A percentile compares a stretch with the other conserved stretches of the same genome.
phyloP scores from a whole-genome alignment of 2,329 filamentous ascomycete species.

The Claviceps sp. region DNA sequence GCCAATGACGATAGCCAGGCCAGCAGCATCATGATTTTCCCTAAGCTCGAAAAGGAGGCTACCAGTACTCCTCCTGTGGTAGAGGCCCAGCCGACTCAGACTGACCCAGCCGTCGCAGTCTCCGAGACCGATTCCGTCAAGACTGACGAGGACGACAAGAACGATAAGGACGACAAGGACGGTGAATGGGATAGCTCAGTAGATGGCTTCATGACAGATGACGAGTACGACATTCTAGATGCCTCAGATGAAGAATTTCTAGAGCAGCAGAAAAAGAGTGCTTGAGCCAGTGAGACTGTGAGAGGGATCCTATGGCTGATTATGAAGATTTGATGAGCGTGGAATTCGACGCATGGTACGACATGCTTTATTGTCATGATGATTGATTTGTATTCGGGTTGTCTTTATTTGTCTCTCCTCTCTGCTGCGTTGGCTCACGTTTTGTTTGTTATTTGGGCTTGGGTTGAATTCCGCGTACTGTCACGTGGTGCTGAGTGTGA shows the following conservation, averaged over 20 bases:
- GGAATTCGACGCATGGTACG: neutral
- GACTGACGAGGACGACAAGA: constrained; percentile 30
- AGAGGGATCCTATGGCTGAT: neutral
- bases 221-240: constrained; percentile 95
- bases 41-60: constrained; percentile 88
- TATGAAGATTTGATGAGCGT: neutral
- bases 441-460: neutral
- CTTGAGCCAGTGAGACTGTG: constrained; percentile 20
- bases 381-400: neutral
- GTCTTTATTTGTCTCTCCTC: neutral
- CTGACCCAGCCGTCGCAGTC: constrained; percentile 38
- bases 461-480: too few relatives aligned
- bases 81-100: constrained; percentile 36
- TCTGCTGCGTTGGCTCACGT: neutral
- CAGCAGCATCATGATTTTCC: constrained; percentile 81
- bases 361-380: constrained; percentile 7
- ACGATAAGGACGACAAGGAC: constrained; percentile 33
- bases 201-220: constrained; percentile 82
- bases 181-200: constrained; percentile 53
- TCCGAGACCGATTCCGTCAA: constrained; percentile 34
- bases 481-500: too few relatives aligned
- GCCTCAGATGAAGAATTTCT: constrained; percentile 80
- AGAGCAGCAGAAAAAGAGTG: constrained; percentile 33
- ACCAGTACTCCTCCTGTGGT: constrained; percentile 68
- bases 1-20: constrained; percentile 12